Conservation (phyloP, 306 rosid genomes). For the Cucurbita pepo region DNA sequence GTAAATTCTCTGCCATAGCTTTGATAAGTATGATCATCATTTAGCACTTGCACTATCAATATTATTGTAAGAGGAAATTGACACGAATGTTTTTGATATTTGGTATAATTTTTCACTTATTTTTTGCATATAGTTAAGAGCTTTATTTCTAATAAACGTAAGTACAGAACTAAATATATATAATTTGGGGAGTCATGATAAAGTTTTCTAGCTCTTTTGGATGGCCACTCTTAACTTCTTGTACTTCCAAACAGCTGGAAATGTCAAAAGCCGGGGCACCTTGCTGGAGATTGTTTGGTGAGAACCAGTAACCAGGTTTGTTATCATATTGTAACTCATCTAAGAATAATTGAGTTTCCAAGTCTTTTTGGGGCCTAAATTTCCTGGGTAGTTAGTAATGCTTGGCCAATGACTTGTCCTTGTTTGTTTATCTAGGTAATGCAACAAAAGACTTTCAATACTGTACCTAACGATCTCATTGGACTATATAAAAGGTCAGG, state of each 20-base stretch:
- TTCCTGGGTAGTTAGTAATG: background rate
- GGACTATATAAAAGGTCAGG: slow-evolving; percentile 52
- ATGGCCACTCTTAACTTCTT: slow-evolving; percentile 9
- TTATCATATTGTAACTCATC: slow-evolving; percentile 6
- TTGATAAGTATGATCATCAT: background rate
- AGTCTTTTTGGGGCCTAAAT: background rate
- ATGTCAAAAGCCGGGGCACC: slow-evolving; percentile 77
- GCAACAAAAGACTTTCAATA: slow-evolving; percentile 23
- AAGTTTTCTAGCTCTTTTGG: slow-evolving; percentile 8
- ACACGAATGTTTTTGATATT: slow-evolving; percentile 5
- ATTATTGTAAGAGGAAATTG: background rate
- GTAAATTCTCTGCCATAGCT: slow-evolving; percentile 21
- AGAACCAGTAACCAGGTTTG: slow-evolving; percentile 30
- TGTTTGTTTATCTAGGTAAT: slow-evolving; percentile 20
- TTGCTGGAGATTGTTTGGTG: slow-evolving; percentile 73
- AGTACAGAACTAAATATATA: background rate
- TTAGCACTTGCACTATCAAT: background rate
- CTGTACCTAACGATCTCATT: slow-evolving; percentile 49
- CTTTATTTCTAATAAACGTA: background rate
- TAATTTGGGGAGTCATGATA: background rate
- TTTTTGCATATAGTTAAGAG: background rate
- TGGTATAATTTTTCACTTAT: background rate
- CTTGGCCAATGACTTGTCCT: background rate
- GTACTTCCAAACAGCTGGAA: slow-evolving; percentile 48
- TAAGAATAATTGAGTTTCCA: background rate